Percentiles rank a stretch among this genome's conserved stretches.
phyloP scores from a whole-genome alignment of 202 grass and related monocot species.

The Zoysia matrella region DNA sequence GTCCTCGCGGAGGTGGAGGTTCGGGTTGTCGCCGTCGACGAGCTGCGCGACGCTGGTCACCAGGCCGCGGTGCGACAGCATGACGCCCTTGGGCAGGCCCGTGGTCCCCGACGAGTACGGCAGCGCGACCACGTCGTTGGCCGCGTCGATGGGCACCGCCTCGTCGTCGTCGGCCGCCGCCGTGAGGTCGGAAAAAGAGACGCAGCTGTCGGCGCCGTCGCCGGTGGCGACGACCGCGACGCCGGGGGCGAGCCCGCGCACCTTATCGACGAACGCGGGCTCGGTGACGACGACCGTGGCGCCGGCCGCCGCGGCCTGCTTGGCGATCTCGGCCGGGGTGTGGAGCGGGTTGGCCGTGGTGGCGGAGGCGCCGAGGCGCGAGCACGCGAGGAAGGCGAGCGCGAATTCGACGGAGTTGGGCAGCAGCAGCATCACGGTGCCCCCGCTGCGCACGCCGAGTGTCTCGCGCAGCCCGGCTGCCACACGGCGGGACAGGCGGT shows the following conservation, averaged over 20 bases:
- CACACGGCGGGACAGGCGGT: slow-evolving; percentile 29
- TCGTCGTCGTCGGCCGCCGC: no score
- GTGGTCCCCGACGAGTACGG: slow-evolving; percentile 64
- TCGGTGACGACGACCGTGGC: slow-evolving; percentile 49
- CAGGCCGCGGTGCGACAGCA: slow-evolving; percentile 66
- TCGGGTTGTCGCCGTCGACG: slow-evolving; percentile 65
- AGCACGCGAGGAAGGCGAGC: slow-evolving; percentile 60
- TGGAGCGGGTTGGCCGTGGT: no score
- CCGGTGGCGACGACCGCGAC: slow-evolving; percentile 45
- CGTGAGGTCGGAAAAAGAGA: slow-evolving; percentile 51
- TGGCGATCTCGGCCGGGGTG: slow-evolving; percentile 64
- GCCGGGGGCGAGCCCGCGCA: slow-evolving; percentile 17
- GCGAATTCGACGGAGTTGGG: slow-evolving; percentile 61
- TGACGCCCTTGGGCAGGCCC: slow-evolving; percentile 66
- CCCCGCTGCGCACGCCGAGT: slow-evolving; percentile 40
- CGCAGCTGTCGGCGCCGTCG: slow-evolving; percentile 47
- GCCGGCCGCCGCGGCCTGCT: slow-evolving; percentile 56
- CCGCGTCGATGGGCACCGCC: slow-evolving; percentile 50
- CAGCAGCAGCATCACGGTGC: slow-evolving; percentile 56
- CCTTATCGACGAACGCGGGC: no score
- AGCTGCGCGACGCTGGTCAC: slow-evolving; percentile 64
- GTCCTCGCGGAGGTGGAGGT: slow-evolving; percentile 56
- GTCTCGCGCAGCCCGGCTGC: slow-evolving; percentile 27
- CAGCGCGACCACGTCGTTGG: slow-evolving; percentile 45
- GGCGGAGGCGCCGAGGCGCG: slow-evolving; percentile 60